Evolutionary conservation across 352 stramenopile species (phyloP).

Genomic region (Lagenidium giganteum): DNA sequence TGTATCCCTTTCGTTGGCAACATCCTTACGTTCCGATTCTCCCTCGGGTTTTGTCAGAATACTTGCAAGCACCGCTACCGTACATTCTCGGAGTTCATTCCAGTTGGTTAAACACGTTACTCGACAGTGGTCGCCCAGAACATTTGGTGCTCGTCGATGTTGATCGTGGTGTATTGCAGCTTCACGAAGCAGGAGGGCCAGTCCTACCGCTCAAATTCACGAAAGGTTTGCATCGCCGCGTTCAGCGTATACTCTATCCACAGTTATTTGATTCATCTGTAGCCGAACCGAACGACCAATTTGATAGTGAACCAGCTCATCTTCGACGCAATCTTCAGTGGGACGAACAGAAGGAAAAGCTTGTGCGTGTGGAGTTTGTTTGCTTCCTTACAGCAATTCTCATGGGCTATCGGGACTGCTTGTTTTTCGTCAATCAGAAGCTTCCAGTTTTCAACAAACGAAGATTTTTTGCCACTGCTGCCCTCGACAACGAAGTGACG

Average conservation of each 20-base stretch:
- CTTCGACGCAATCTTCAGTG: conserved; percentile 8
- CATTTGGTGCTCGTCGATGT: conserved; percentile 82
- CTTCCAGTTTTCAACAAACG: conserved; percentile 87
- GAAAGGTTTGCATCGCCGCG: conserved; percentile 31
- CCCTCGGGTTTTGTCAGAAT: conserved; percentile 75
- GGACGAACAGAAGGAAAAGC: conserved; percentile 41
- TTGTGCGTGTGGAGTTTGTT: conserved; percentile 71
- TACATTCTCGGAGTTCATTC: conserved; percentile 82
- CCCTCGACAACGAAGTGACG: conserved; percentile 47
- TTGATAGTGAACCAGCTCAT: neutral
- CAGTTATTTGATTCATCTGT: conserved; percentile 21
- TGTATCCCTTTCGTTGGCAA: conserved; percentile 85
- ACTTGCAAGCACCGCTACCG: conserved; percentile 74
- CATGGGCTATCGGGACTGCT: conserved; percentile 76
- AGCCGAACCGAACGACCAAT: neutral
- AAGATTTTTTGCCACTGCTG: conserved; percentile 61
- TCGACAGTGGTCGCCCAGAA: conserved; percentile 69
- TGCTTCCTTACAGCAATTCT: conserved; percentile 64
- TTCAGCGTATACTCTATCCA: conserved; percentile 51
- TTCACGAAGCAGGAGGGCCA: conserved; percentile 44
- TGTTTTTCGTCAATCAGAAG: conserved; percentile 85
- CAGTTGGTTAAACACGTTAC: conserved; percentile 51
- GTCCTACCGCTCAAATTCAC: conserved; percentile 52
- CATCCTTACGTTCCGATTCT: conserved; percentile 83
- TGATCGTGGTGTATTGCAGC: conserved; percentile 58